Evolutionary conservation across 305 asterid genomes (phyloP), one percentile per base, ranked within the genome.

Genomic region (Solanum hybrid): DNA sequence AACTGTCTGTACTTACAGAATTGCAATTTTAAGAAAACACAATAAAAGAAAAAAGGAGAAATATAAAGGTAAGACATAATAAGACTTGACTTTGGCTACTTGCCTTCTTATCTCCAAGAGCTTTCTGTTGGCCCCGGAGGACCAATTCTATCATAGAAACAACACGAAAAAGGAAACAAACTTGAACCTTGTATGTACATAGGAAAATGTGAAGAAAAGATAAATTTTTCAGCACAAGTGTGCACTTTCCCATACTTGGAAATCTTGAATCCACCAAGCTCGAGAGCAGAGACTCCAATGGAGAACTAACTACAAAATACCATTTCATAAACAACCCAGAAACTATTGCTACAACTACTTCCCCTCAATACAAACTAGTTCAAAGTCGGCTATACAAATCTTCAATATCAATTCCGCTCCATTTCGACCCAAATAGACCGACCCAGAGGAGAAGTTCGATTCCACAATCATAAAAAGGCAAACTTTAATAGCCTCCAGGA

Each of bases 251-350:
- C 24, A 38, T 26, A 72, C 20, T 72, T 93, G 41, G 95, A 51
- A 89, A 94, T 75, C 89, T 90, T 92, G 93, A 91, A 90, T 29
- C 96, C 96, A 22, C 93, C 95, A 57, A 92, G 94, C 78, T 95
- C 93, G 45, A 96, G 87, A 90, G 91, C 93, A 57, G 95, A 94
- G 87, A 94, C 90, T 0, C 86, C 32, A 79, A 26, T 6, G 61
- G 68, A 11, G 87, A 81, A 2, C 70, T 24, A 81, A 81, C 87
- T 81, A 81, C 70, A 38, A 81, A 81, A 26, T 14, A 39, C 26
- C 36, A 11, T 26, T 38, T 81, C 87, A 39, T 38, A 81, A 26
- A 81, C 36, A 2, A 81, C 24, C 68, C 34, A 81, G 3, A 14
- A 81, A 2, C 87, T 81, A 81, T 11, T 81, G 0, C 13, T 3